Base-by-base conservation (phyloP, 192 early-diverging fungal species). In the Chytriomyces hyalinus region DNA sequence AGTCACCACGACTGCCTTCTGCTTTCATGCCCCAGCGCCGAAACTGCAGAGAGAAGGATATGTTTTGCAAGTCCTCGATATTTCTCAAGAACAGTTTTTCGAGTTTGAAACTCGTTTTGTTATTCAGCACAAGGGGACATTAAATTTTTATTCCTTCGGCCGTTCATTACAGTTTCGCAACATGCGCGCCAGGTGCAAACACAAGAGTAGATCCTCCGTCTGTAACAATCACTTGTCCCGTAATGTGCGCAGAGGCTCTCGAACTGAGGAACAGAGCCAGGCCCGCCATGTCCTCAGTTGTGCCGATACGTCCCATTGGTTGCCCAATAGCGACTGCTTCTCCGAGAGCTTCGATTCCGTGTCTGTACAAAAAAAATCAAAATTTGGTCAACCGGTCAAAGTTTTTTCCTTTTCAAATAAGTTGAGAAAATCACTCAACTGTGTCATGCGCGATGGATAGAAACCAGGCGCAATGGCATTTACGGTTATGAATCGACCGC, bases 211-310 rank as follows among this genome's bases (percentile, higher is more conserved):
- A 77, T 8, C 96, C 96, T 66, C 96, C 96, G 80, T 97, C 96
- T 47, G 94, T 89, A 6, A 90, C 81, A 79, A 97, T 94, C 6
- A 95, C 81, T 44, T 90, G 87, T n/a, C 96, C 96, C 15, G 90
- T 95, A 46, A 94, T 83, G 75, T 96, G 95, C 15, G 92, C 89
- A 46, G 92, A 92, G 4, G 92, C 95, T 6, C 84, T 75, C 22
- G 88, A 90, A 4, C 90, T 88, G 67, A 97, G 80, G 78, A 92
- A 98, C 36, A 98, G 82, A 28, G 90, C 89, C 3, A 93, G 84
- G 13, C 93, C 97, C 53, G 93, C 95, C 86, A 97, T 92, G 83
- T 97, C 96, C 78, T 93, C 88, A 2, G 93, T 82, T 15, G 79
- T 79, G 0, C 97, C 97, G 71, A 98, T 92, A n/a, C 95, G 87